Conservation (phyloP, 225 moss, liverwort and hornwort genomes). For the Thuidium tamariscinum region DNA sequence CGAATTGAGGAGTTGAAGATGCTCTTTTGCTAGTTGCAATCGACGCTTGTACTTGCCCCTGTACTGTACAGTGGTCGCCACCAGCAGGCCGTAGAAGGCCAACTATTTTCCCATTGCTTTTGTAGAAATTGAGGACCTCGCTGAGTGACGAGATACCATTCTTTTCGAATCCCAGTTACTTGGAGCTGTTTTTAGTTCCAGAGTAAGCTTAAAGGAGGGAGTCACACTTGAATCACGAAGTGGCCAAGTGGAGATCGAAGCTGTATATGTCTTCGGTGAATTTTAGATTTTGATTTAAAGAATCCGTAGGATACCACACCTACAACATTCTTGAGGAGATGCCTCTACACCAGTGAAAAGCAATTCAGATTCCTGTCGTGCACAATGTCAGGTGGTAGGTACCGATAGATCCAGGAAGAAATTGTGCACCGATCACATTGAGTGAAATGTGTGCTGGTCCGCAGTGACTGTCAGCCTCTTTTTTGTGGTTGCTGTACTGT, state of each 20-base stretch:
- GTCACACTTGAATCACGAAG: constrained; percentile 2
- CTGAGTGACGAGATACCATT: background rate
- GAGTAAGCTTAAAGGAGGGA: background rate
- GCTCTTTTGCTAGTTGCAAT: constrained; percentile 57
- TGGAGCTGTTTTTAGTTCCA: background rate
- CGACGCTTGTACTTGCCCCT: background rate
- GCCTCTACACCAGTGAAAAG: background rate
- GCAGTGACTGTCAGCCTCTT: background rate
- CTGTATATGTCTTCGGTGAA: background rate
- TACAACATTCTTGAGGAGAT: background rate
- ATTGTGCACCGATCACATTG: background rate
- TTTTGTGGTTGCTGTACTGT: background rate
- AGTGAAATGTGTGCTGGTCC: background rate
- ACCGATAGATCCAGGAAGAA: background rate
- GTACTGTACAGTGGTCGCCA: constrained; percentile 19
- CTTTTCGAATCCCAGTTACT: background rate
- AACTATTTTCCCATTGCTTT: background rate
- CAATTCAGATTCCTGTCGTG: background rate
- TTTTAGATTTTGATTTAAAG: background rate
- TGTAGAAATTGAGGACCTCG: background rate
- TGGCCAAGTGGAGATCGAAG: constrained; percentile 6
- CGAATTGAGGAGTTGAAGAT: constrained; percentile 92
- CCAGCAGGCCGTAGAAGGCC: background rate
- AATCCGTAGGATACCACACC: background rate
- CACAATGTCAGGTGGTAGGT: background rate